Base-by-base conservation (phyloP, 2,329 filamentous ascomycete species). In the Coleophoma cylindrospora region DNA sequence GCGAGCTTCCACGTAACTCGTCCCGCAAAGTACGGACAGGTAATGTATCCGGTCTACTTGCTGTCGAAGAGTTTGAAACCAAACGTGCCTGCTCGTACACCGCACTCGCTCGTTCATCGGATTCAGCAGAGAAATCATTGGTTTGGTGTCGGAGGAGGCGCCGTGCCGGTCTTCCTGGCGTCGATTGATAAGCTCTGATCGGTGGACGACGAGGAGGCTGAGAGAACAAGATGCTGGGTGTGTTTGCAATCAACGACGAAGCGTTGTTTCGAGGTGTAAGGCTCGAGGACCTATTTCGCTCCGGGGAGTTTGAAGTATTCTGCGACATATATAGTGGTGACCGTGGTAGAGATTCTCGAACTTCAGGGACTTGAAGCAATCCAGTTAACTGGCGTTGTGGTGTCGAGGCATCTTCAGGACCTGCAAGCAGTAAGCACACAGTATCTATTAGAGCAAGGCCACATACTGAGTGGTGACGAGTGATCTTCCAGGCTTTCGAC, bases 91-190 rank as follows among this genome's bases (percentile, higher is more conserved):
- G 60, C 34, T 64, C 64, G 48, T 62, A 61, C 27, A 59, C 58
- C 43, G 56, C 58, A 52, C 61, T 64, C 14, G 62, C 57, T 51
- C 58, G 56, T 48, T 65, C 64, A 3, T 63, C 64, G 12, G 57
- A 59, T 33, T 64, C 62, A 32, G 61, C 64, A n/a, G 66, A 66
- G 49, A 66, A 68, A 44, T 61, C 67, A 33, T 66, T 62, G 13
- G 62, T 66, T 48, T 67, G 66, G 46, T 63, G 65, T 51, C 63
- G 62, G 34, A 66, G 63, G 12, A 43, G 54, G 13, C 57, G 63
- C 14, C 54, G 54, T 13, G 53, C 2, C 9, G 4, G 27, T 27
- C 27, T 27, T 27, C 27, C 9, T 27, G 27, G 27, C 6, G 27
- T 27, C 9, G 27, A 10, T 27, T 27, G 27, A 27, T 27, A 27